Percentiles rank a stretch among this genome's conserved stretches.
phyloP scores from a whole-genome alignment of 73 alveolate species.

The Blepharisma japonicum region DNA sequence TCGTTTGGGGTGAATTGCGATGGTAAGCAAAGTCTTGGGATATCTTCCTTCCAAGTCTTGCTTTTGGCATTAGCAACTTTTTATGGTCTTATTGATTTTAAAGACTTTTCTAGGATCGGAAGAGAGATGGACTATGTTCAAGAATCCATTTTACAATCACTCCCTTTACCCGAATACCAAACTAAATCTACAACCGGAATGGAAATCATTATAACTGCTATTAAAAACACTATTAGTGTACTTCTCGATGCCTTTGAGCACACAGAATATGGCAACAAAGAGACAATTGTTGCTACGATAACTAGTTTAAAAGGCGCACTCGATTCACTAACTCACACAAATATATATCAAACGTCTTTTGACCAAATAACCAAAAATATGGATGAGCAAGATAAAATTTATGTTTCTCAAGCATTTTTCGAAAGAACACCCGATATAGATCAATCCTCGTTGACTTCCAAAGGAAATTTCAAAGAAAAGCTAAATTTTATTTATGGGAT shows the following conservation, averaged over 20 bases:
- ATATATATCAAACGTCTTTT: neutral
- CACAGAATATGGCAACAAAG: neutral
- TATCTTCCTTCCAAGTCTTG: too few relatives aligned
- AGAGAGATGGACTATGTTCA: too few relatives aligned
- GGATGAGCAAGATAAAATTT: conserved; percentile 19
- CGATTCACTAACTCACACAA: neutral
- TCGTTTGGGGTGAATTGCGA: too few relatives aligned
- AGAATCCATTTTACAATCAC: too few relatives aligned
- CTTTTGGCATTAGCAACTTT: too few relatives aligned
- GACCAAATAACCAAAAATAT: neutral
- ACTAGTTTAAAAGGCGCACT: neutral
- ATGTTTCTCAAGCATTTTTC: neutral
- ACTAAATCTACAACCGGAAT: too few relatives aligned
- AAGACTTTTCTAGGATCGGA: too few relatives aligned
- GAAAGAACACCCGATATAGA: neutral
- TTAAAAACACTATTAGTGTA: too few relatives aligned
- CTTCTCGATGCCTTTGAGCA: neutral
- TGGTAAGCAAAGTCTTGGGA: too few relatives aligned
- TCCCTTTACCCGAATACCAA: too few relatives aligned
- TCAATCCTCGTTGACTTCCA: neutral
- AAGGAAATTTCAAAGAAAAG: neutral
- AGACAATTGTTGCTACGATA: conserved; percentile 3
- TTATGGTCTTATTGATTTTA: too few relatives aligned
- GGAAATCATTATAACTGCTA: too few relatives aligned
- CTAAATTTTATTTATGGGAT: neutral